Conservation (phyloP, 768 basidiomycete species). For the Sarcomyxa edulis region DNA sequence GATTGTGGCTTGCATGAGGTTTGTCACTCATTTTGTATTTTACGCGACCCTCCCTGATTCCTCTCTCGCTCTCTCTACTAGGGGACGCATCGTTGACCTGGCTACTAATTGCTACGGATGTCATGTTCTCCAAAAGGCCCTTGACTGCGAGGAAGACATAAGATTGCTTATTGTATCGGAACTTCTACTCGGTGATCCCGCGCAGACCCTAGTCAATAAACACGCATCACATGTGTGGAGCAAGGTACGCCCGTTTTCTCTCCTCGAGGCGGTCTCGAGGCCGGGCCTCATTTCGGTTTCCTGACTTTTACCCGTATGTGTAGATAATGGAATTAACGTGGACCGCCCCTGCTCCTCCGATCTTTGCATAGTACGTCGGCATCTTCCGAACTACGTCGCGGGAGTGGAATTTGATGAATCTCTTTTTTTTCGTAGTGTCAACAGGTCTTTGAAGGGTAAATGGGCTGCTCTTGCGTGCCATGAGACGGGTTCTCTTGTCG, state of each 20-base stretch:
- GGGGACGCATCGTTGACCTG: constrained; percentile 80
- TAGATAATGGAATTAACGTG: constrained; percentile 89
- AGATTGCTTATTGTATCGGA: constrained; percentile 80
- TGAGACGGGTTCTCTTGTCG: constrained; percentile 85
- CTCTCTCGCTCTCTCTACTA: constrained; percentile 17
- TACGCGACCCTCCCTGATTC: constrained; percentile 5
- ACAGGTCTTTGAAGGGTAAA: constrained; percentile 81
- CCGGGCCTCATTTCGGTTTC: not conserved
- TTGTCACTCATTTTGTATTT: constrained; percentile 10
- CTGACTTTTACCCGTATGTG: not conserved
- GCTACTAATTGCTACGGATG: constrained; percentile 89
- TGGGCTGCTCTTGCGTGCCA: constrained; percentile 89
- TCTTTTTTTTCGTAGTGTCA: constrained; percentile 48
- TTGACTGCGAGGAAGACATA: constrained; percentile 88
- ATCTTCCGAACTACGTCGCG: not conserved
- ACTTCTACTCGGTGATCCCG: constrained; percentile 77
- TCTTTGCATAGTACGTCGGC: constrained; percentile 76
- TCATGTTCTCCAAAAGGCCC: constrained; percentile 84
- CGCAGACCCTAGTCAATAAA: constrained; percentile 83
- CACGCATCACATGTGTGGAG: constrained; percentile 93
- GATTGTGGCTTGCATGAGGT: constrained; percentile 87
- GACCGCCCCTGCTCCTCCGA: constrained; percentile 83
- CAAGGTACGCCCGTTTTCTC: constrained; percentile 48
- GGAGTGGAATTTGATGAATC: constrained; percentile 5
- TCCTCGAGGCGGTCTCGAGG: too few species aligned